Evolutionary conservation across 163 green algal species (phyloP), one percentile per base, ranked within the genome.

Genomic region (Scenedesmus sp.): DNA sequence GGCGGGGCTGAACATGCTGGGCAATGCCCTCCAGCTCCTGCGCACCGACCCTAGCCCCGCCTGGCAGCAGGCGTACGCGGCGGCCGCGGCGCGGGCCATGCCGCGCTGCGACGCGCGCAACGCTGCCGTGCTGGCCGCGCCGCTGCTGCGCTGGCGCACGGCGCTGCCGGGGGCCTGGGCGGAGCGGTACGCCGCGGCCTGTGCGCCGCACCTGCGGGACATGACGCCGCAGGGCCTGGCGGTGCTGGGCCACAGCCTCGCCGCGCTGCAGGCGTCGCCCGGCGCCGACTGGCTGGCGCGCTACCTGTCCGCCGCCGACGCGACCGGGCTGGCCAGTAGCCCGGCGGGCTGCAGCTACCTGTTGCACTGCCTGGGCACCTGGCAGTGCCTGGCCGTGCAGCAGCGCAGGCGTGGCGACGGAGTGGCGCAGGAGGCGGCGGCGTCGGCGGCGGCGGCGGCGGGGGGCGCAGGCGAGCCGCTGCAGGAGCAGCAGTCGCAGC

Each of bases 301-400:
- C n/a, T 77, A 65, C 54, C 33, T 77, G 4, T 15, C 33, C 31
- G 69, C 69, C 29, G 53, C 54, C 17, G 0, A 60, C 3, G 1
- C 29, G 24, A 26, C 28, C 18, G 31, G 62, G 14, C 54, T 77
- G 4, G 53, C 53, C 4, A 33, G n/a, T 24, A 77, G 20, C 4
- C 69, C 69, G 1, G 69, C 69, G 45, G 69, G 69, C 42, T 77
- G 69, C 69, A 77, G 69, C 54, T 77, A 77, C 39, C 54, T 77
- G 13, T 47, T 77, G 15, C 34, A 60, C 33, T 67, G 53, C 2
- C 53, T 77, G 31, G 69, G 34, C 31, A 36, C 69, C 14, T 77
- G 69, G 67, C 45, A 66, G 56, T 28, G 28, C 3, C 9, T 64
- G 28, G n/a, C n/a, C n/a, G n/a, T n/a, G n/a, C n/a, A n/a, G n/a